Percentiles rank a stretch among this genome's conserved stretches.
phyloP scores from a whole-genome alignment of 148 eudicot species.

The Silene latifolia region DNA sequence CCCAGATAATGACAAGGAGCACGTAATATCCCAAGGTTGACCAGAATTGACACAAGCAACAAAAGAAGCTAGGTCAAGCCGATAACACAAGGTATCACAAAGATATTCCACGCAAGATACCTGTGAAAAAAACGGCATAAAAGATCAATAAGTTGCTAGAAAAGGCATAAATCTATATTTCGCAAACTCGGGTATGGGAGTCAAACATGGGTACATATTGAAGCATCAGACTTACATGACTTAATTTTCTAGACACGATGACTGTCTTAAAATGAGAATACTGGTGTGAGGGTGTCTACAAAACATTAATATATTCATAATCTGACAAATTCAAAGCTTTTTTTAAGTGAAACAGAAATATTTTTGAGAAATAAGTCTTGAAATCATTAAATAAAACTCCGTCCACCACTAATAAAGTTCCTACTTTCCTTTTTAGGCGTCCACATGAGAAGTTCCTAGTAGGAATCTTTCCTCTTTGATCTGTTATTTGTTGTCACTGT shows the following conservation, averaged over 20 bases:
- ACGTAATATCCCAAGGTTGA: conserved; percentile 68
- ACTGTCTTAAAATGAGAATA: not conserved
- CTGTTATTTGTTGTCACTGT: too few relatives aligned
- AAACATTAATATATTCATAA: not conserved
- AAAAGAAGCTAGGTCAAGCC: conserved; percentile 93
- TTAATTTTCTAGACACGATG: not conserved
- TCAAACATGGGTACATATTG: too few relatives aligned
- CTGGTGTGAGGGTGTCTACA: not conserved
- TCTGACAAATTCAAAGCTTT: not conserved
- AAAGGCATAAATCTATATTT: not conserved
- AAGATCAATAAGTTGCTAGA: conserved; percentile 12
- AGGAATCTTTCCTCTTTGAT: too few relatives aligned
- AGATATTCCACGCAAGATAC: conserved; percentile 76
- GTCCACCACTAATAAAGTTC: not conserved
- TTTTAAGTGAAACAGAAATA: not conserved
- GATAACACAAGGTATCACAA: conserved; percentile 90
- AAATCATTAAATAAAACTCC: not conserved
- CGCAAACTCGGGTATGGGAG: not conserved
- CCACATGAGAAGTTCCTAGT: not conserved
- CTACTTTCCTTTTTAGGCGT: not conserved
- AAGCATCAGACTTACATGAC: not conserved
- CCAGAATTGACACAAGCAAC: conserved; percentile 96
- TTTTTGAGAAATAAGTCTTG: not conserved
- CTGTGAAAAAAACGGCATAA: conserved; percentile 42
- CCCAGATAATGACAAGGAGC: conserved; percentile 72